These are phyloP conservation scores for Neospermospora avenae DNA, from an alignment of 2,329 filamentous ascomycete species.

Conservation along the genomic window DNA sequence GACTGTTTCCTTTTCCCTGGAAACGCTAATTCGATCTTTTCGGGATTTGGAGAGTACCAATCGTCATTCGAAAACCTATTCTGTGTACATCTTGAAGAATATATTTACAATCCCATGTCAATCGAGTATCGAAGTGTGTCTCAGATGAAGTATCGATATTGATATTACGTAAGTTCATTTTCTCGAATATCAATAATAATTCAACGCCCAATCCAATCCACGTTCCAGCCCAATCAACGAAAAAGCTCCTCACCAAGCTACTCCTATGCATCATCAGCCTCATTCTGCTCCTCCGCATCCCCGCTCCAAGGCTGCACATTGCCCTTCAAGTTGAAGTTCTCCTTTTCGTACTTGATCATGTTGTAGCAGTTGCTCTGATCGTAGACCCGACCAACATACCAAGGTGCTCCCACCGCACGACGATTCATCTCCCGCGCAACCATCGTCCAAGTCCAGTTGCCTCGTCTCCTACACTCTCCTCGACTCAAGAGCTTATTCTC, in stretches of 20 bases:
- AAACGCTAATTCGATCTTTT: background rate
- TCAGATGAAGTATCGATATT: background rate
- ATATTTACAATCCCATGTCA: background rate
- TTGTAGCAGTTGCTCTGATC: slow-evolving; percentile 3
- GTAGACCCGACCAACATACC: background rate
- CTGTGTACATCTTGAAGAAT: background rate
- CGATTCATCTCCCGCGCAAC: slow-evolving; percentile 4
- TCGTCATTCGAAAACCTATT: background rate
- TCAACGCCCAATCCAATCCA: background rate
- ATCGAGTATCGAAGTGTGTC: background rate
- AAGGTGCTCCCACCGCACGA: background rate
- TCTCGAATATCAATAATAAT: background rate
- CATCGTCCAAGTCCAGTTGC: slow-evolving; percentile 7
- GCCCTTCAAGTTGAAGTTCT: background rate
- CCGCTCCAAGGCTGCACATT: background rate
- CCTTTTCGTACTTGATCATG: slow-evolving; percentile 4
- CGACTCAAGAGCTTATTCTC: background rate
- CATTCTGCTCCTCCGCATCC: background rate
- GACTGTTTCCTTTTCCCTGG: background rate
- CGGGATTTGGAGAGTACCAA: background rate
- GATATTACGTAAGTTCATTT: background rate
- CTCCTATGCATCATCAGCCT: background rate
- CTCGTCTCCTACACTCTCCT: background rate
- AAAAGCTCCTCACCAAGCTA: background rate
- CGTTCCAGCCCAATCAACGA: background rate